Evolutionary conservation across 2,329 filamentous ascomycete species (phyloP).

Genomic region (Epichloe aotearoae): DNA sequence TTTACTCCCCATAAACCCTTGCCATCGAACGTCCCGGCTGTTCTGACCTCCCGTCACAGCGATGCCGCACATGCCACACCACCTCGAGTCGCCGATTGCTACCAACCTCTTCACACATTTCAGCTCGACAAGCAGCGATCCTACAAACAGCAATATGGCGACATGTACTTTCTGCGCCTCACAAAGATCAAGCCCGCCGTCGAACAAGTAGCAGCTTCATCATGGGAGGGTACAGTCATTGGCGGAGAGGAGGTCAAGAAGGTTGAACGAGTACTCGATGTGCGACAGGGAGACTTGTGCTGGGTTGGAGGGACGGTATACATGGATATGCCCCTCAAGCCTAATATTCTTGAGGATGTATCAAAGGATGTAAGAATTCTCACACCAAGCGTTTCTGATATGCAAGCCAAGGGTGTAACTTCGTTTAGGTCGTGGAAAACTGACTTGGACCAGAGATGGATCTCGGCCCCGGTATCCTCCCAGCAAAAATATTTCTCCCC

Average conservation of each 20-base stretch:
- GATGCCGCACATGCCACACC: conserved; percentile 25
- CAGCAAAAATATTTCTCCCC: conserved; percentile 62
- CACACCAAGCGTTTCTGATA: no score
- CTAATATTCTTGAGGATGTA: conserved; percentile 89
- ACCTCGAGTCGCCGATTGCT: conserved; percentile 43
- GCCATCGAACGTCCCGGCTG: no score
- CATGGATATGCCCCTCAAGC: conserved; percentile 94
- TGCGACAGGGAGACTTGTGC: conserved; percentile 87
- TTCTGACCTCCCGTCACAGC: conserved; percentile 8
- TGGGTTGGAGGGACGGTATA: conserved; percentile 94
- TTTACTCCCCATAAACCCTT: background rate
- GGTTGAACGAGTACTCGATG: conserved; percentile 84
- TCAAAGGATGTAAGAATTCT: conserved; percentile 61
- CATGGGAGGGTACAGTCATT: conserved; percentile 69
- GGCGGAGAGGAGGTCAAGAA: conserved; percentile 60
- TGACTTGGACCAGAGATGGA: conserved; percentile 54
- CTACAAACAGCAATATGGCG: conserved; percentile 90
- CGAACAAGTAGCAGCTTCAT: conserved; percentile 56
- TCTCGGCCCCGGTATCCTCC: conserved; percentile 64
- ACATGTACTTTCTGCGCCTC: conserved; percentile 93
- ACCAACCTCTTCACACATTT: conserved; percentile 67
- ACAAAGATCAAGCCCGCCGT: conserved; percentile 76
- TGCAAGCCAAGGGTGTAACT: no score
- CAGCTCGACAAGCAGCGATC: conserved; percentile 55
- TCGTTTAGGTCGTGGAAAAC: no score